Base-by-base conservation (phyloP, 257 asterid genomes). In the Penstemon davidsonii region DNA sequence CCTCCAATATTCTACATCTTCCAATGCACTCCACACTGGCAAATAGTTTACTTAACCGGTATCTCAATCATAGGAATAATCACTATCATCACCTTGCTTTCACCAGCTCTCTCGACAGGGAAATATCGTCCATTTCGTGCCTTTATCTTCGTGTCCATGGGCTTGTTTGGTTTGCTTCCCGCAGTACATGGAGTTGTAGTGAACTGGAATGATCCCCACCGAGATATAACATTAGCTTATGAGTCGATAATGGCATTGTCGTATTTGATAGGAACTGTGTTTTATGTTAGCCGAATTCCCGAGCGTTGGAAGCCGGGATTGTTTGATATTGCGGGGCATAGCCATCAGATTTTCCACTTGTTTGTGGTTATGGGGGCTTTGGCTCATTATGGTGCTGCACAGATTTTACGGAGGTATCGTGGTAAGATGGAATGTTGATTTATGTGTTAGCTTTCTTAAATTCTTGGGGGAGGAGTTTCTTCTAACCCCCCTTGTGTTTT, bases 351-450 rank as follows among this genome's bases (percentile, higher is more conserved):
- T 18, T 94, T 94, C 54, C 99, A 94, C 70, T 83, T 85, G 66
- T 88, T 94, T 64, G 99, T 94, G 66, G 86, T 88, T 15, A 47
- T 86, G 81, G 99, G 99, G 40, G 97, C 99, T 9, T 62, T 94
- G 77, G 88, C 99, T 2, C 99, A 94, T 59, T 94, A 94, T 63
- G 99, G 84, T n/a, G 99, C 96, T 11, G 96, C 97, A 0, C 92
- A 82, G 55, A 71, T 87, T 33, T 91, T 94, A 77, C 62, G 87
- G 51, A 80, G 65, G 42, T 83, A 79, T 62, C 84, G 96, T 0
- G 60, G 85, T 62, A 76, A 77, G 56, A 51, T 81, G 75, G 82
- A 75, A 5, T 90, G 99, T 69, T 63, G 42, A 63, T 6, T 5
- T n/a, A 9, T 37, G 25, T 5, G 5, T 38, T n/a, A 33, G 25